Conservation (phyloP, 352 stramenopile genomes). For the Phytophthora nicotianae region DNA sequence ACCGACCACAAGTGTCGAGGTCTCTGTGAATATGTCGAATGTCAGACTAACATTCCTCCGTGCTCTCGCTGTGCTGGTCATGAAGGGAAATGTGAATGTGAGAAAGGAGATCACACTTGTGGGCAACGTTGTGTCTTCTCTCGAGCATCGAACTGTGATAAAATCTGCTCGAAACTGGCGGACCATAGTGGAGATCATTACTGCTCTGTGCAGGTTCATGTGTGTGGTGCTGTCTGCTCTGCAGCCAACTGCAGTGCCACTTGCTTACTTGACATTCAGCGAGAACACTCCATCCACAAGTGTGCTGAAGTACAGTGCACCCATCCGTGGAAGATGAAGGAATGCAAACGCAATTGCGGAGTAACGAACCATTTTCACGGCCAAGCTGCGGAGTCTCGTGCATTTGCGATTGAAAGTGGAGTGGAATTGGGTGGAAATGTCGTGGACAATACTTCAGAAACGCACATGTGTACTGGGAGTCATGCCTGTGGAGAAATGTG, state of each 20-base stretch:
- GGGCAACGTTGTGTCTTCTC: constrained; percentile 33
- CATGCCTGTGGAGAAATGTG: constrained; percentile 57
- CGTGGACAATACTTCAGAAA: constrained; percentile 2
- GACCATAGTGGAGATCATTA: constrained; percentile 41
- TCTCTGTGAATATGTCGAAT: constrained; percentile 48
- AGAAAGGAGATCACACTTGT: constrained; percentile 62
- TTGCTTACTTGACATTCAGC: constrained; percentile 54
- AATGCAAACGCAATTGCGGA: constrained; percentile 43
- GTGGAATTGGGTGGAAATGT: neutral
- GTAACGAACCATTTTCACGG: constrained; percentile 66
- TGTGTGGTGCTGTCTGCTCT: constrained; percentile 51
- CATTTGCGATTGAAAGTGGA: constrained; percentile 29
- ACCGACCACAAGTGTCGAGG: constrained; percentile 50
- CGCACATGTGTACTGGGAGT: constrained; percentile 50
- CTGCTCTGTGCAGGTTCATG: constrained; percentile 61
- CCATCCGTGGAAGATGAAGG: constrained; percentile 51
- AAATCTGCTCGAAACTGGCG: constrained; percentile 39
- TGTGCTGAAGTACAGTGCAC: constrained; percentile 58
- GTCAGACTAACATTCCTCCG: constrained; percentile 1
- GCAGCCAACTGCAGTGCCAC: constrained; percentile 36
- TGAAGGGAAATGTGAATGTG: constrained; percentile 62
- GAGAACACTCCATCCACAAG: constrained; percentile 53
- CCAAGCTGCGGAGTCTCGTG: constrained; percentile 11
- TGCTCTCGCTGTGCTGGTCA: constrained; percentile 58
- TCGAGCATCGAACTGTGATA: constrained; percentile 51